phyloP scores from a whole-genome alignment of 805 yeast genomes.

The Suhomyces pyralidae region DNA sequence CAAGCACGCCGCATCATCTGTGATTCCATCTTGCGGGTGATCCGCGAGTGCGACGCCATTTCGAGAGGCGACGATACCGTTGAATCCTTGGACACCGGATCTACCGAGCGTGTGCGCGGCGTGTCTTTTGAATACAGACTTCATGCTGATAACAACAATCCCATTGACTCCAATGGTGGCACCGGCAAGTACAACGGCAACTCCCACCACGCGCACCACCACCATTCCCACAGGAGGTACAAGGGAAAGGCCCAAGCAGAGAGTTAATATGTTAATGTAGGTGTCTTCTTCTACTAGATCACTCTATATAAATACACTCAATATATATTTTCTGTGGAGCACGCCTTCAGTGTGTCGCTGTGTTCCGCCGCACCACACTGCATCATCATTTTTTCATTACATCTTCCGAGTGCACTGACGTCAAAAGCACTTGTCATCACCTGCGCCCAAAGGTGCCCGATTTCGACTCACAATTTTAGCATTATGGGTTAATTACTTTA shows the following conservation, averaged over 20 bases:
- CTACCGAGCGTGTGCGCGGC: conserved; percentile 43
- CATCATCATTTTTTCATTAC: not conserved
- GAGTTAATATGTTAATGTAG: not conserved
- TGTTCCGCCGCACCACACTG: not conserved
- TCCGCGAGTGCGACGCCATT: conserved; percentile 48
- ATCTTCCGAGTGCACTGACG: not conserved
- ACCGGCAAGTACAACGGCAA: conserved; percentile 3
- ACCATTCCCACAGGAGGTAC: conserved; percentile 6
- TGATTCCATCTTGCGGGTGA: conserved; percentile 44
- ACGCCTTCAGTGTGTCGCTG: not conserved
- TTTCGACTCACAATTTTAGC: too few species aligned
- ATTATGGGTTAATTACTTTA: too few species aligned
- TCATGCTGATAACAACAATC: conserved; percentile 36
- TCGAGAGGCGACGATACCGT: conserved; percentile 34
- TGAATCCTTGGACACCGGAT: conserved; percentile 30
- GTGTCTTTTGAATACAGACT: conserved; percentile 47
- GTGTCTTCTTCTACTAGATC: too few species aligned
- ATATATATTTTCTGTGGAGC: not conserved
- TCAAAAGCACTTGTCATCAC: not conserved
- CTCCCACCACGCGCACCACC: conserved; percentile 3
- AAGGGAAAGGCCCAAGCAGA: conserved; percentile 1
- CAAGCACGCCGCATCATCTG: conserved; percentile 45
- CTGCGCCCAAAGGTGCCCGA: not conserved
- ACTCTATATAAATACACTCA: not conserved
- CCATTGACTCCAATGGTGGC: conserved; percentile 4